Conservation (phyloP, 2,329 filamentous ascomycete genomes). For the Trichophyton verrucosum region DNA sequence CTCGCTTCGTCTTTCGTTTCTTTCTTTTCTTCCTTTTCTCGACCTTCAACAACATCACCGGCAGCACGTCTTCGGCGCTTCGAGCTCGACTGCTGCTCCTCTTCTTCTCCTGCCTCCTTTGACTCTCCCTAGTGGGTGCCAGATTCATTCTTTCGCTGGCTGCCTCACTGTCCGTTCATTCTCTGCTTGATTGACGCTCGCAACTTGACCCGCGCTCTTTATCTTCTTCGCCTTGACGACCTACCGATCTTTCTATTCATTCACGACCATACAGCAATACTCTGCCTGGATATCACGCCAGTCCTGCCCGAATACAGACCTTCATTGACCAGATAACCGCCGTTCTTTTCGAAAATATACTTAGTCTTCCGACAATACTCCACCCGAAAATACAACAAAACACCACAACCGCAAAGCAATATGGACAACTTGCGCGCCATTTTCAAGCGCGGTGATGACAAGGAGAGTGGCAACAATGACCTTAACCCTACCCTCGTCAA, state of each 20-base stretch:
- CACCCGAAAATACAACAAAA: not conserved
- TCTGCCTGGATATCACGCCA: slow-evolving; percentile 2
- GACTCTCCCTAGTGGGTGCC: slow-evolving; percentile 32
- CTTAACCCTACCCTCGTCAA: slow-evolving; percentile 55
- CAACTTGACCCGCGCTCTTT: slow-evolving; percentile 11
- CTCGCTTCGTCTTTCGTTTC: slow-evolving; percentile 12
- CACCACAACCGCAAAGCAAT: not conserved
- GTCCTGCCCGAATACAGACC: not conserved
- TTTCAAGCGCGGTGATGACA: slow-evolving; percentile 39
- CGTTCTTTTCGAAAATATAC: no score
- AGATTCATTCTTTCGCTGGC: slow-evolving; percentile 55
- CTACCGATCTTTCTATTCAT: no score
- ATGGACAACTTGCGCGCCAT: slow-evolving; percentile 36
- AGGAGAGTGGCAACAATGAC: slow-evolving; percentile 23
- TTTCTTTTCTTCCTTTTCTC: slow-evolving; percentile 5
- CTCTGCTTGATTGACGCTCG: slow-evolving; percentile 8
- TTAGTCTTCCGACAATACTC: no score
- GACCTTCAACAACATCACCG: slow-evolving; percentile 2
- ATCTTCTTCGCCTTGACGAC: not conserved
- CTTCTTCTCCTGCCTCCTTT: slow-evolving; percentile 12
- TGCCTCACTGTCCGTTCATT: slow-evolving; percentile 40
- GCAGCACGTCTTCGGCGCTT: slow-evolving; percentile 1
- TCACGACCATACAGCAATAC: no score
- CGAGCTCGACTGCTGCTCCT: slow-evolving; percentile 5
- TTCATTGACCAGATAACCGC: not conserved